Conservation (phyloP, 2,329 filamentous ascomycete genomes). For the Nectriaceae sp. region DNA sequence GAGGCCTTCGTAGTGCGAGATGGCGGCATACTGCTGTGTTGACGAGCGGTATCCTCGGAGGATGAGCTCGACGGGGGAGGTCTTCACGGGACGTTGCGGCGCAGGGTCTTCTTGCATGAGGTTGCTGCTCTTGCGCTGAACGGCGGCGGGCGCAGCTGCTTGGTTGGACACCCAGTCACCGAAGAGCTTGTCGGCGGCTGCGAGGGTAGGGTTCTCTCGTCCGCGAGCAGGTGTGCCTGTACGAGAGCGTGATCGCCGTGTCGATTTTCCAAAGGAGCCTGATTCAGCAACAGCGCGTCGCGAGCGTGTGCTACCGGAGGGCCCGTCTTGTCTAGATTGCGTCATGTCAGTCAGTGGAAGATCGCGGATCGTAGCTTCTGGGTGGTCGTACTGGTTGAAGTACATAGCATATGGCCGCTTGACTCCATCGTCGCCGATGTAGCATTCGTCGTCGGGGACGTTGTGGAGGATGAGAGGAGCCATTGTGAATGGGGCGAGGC, state of each 20-base stretch:
- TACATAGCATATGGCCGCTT: slow-evolving; percentile 68
- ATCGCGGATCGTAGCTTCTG: no score
- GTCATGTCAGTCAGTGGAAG: slow-evolving; percentile 10
- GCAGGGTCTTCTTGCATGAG: slow-evolving; percentile 43
- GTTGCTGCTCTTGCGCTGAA: slow-evolving; percentile 39
- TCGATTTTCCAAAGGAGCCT: slow-evolving; percentile 69
- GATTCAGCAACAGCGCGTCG: slow-evolving; percentile 59
- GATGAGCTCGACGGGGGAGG: slow-evolving; percentile 70
- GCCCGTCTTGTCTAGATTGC: slow-evolving; percentile 48
- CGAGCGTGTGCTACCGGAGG: slow-evolving; percentile 48
- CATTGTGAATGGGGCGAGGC: slow-evolving; percentile 41
- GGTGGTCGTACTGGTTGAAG: slow-evolving; percentile 57
- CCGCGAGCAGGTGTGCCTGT: slow-evolving; percentile 58
- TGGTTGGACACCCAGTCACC: slow-evolving; percentile 57
- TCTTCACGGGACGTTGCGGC: slow-evolving; percentile 36
- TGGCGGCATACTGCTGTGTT: slow-evolving; percentile 78
- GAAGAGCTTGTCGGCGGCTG: slow-evolving; percentile 64
- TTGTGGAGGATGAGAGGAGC: slow-evolving; percentile 68
- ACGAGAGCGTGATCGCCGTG: slow-evolving; percentile 61
- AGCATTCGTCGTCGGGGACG: slow-evolving; percentile 68
- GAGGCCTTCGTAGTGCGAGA: slow-evolving; percentile 85
- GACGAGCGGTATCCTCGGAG: slow-evolving; percentile 75
- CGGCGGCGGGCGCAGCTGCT: slow-evolving; percentile 32
- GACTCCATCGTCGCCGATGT: slow-evolving; percentile 65
- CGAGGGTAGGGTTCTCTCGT: slow-evolving; percentile 62